Evolutionary conservation across 2,329 filamentous ascomycete species (phyloP), one percentile per base, ranked within the genome.

Genomic region (Daldinia eschscholtzii): DNA sequence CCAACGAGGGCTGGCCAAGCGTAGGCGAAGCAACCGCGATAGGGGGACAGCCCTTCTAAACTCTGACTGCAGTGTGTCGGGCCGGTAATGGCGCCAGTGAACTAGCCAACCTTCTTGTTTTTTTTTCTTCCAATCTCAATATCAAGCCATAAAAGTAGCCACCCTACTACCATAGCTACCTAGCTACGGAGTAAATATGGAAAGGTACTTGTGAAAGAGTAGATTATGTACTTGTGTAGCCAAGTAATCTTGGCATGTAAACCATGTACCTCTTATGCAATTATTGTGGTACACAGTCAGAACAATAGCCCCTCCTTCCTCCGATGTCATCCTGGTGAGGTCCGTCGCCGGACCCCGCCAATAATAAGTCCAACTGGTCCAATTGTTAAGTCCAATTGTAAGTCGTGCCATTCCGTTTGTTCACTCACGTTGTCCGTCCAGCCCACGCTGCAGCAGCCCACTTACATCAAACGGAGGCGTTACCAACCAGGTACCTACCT

Each of bases 341-440:
- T 70, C 64, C 70, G 68, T 70, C 68, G 68, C 68, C 70, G 68
- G 70, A 72, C 70, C 70, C 68, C 70, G 70, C 68, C 70, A 72
- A 68, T 70, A 64, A 37, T 37, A 18, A 42, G 41, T 42, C 41
- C 41, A 42, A 52, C 18, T 52, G 46, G 41, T 42, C 41, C 41
- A 42, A 52, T 33, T 52, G 46, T 2, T 30, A 33, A 33, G 15
- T 52, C 46, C 26, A 52, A 52, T 52, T 18, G 26, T 13, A 52
- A 68, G 70, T 71, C 69, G 58, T 48, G 48, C 66, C 69, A 71
- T 68, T 70, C 69, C 69, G 69, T 70, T 70, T 71, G 66, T 64
- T 67, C 66, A 56, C 62, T 70, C 68, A 71, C 69, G 69, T 71
- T 71, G 66, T 71, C 66, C 66, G 65, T 57, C 28, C 65, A 70